Percentiles rank a stretch among this genome's conserved stretches.
phyloP scores from a whole-genome alignment of 495 filamentous ascomycete species.

The Cercophora newfieldiana region DNA sequence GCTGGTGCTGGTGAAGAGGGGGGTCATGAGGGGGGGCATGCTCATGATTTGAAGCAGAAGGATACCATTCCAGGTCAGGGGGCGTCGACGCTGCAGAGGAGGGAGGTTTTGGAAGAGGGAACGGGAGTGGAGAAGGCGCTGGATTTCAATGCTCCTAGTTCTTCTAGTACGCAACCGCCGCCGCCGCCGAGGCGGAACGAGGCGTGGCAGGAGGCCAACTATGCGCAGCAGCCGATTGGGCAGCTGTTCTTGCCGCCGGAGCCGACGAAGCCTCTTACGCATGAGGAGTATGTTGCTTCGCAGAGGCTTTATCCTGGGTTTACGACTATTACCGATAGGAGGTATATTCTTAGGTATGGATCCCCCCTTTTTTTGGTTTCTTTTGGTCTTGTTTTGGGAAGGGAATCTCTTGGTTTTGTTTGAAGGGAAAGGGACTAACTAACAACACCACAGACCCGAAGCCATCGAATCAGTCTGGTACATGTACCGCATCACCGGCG shows the following conservation, averaged over 20 bases:
- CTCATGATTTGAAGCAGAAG: slow-evolving; percentile 10
- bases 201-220: slow-evolving; percentile 11
- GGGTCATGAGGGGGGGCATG: background rate
- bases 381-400: background rate
- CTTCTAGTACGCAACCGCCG: background rate
- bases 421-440: slow-evolving; percentile 16
- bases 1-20: background rate
- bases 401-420: too few species aligned
- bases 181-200: background rate
- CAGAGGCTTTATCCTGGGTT: slow-evolving; percentile 67
- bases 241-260: slow-evolving; percentile 26
- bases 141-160: slow-evolving; percentile 22
- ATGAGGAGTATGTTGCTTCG: slow-evolving; percentile 62
- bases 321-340: slow-evolving; percentile 53
- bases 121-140: slow-evolving; percentile 17
- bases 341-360: slow-evolving; percentile 76
- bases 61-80: background rate
- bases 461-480: slow-evolving; percentile 95
- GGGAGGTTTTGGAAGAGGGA: slow-evolving; percentile 14
- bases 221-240: slow-evolving; percentile 28
- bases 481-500: slow-evolving; percentile 90
- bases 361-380: background rate
- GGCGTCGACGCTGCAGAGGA: background rate
- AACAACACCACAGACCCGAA: slow-evolving; percentile 67
- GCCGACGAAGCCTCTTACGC: slow-evolving; percentile 50